phyloP scores from a whole-genome alignment of 805 yeast genomes.

The Candida palmyrensis region DNA sequence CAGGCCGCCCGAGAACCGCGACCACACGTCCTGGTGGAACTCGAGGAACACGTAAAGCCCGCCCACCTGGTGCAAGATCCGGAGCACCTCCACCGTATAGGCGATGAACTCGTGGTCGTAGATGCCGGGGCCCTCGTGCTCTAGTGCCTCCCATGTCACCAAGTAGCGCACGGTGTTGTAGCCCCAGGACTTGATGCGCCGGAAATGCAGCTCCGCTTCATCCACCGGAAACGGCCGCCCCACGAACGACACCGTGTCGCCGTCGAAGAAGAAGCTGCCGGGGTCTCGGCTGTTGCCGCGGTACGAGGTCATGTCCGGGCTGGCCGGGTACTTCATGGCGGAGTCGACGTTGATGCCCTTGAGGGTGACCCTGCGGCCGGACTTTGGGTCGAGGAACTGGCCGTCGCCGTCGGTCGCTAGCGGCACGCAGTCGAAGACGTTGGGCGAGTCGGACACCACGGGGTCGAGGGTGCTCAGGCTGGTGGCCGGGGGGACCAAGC shows the following conservation, averaged over 20 bases:
- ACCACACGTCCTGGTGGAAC: slow-evolving; percentile 95
- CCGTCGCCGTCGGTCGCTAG: slow-evolving; percentile 37
- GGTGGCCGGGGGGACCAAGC: no score
- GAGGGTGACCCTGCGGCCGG: slow-evolving; percentile 58
- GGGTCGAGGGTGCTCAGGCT: no score
- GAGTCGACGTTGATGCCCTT: slow-evolving; percentile 84
- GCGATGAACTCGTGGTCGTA: slow-evolving; percentile 76
- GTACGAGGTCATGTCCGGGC: slow-evolving; percentile 46
- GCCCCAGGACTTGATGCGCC: slow-evolving; percentile 73
- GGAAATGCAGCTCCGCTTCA: slow-evolving; percentile 66
- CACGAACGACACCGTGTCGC: slow-evolving; percentile 74
- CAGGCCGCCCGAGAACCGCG: slow-evolving; percentile 80
- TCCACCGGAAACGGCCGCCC: slow-evolving; percentile 75
- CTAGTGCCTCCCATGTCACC: slow-evolving; percentile 89
- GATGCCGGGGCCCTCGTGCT: slow-evolving; percentile 78
- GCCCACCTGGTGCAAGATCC: slow-evolving; percentile 54
- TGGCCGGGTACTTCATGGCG: slow-evolving; percentile 61
- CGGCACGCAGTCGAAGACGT: slow-evolving; percentile 16
- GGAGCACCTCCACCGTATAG: slow-evolving; percentile 59
- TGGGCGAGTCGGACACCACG: no score
- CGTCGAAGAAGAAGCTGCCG: slow-evolving; percentile 54
- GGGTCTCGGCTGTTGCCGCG: slow-evolving; percentile 30
- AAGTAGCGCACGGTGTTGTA: slow-evolving; percentile 73
- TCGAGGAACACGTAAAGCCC: slow-evolving; percentile 78
- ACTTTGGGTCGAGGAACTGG: slow-evolving; percentile 45